phyloP scores from a whole-genome alignment of 495 filamentous ascomycete species.

The Amorphotheca resinae region DNA sequence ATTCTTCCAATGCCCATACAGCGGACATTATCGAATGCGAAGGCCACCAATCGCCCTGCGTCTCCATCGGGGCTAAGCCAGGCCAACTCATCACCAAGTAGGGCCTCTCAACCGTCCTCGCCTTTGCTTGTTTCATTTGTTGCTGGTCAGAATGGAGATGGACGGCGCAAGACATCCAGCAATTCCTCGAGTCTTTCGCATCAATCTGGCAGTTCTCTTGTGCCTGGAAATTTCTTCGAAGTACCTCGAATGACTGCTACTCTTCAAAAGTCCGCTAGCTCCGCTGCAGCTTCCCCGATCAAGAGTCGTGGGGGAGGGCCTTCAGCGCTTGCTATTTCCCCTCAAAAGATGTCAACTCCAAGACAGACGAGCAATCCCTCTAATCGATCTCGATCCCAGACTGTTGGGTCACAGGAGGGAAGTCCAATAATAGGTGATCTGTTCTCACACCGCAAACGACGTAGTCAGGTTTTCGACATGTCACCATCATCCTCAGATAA shows the following conservation, averaged over 20 bases:
- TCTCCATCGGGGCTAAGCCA: slow-evolving; percentile 75
- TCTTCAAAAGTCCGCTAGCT: slow-evolving; percentile 44
- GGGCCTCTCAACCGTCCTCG: slow-evolving; percentile 86
- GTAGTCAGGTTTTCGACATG: slow-evolving; percentile 90
- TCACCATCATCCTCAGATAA: slow-evolving; percentile 97
- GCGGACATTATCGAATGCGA: slow-evolving; percentile 67
- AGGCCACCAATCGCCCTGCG: slow-evolving; percentile 59
- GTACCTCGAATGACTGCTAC: slow-evolving; percentile 45
- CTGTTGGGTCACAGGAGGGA: slow-evolving; percentile 87
- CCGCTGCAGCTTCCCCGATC: slow-evolving; percentile 62
- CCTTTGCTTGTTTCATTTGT: slow-evolving; percentile 88
- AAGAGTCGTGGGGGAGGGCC: slow-evolving; percentile 49
- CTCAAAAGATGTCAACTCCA: slow-evolving; percentile 35
- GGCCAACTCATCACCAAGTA: slow-evolving; percentile 72
- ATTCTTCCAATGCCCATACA: slow-evolving; percentile 69
- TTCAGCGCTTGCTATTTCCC: slow-evolving; percentile 36
- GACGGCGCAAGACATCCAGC: slow-evolving; percentile 60
- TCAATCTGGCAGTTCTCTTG: slow-evolving; percentile 58
- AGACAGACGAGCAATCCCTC: slow-evolving; percentile 32
- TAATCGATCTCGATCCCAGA: slow-evolving; percentile 70
- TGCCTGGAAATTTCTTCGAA: slow-evolving; percentile 65
- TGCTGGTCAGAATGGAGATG: slow-evolving; percentile 52
- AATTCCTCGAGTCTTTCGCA: slow-evolving; percentile 75
- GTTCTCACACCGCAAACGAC: slow-evolving; percentile 74
- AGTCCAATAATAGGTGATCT: slow-evolving; percentile 56